Percentiles rank a stretch among this genome's conserved stretches.
Evolutionary conservation across 257 asterid genomes (phyloP).

Genomic region (Pogostemon cablin): DNA sequence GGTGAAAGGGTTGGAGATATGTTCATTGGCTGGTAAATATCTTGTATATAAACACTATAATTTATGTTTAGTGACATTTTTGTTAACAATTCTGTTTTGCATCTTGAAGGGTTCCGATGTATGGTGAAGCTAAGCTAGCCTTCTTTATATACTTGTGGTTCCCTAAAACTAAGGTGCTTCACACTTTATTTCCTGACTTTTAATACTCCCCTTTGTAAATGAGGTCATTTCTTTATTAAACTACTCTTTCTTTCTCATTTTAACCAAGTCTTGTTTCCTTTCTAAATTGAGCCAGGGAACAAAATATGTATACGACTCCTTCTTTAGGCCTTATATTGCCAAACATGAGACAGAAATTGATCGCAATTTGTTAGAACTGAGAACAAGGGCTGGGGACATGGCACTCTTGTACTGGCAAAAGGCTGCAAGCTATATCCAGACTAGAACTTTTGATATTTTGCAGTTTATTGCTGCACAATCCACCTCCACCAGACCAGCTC

Average conservation of each 20-base stretch:
- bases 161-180: conserved; percentile 85
- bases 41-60: conserved; percentile 1
- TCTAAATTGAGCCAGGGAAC: conserved; percentile 72
- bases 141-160: conserved; percentile 86
- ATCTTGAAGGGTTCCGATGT: conserved; percentile 85
- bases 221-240: no score
- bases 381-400: conserved; percentile 81
- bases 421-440: conserved; percentile 68
- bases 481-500: conserved; percentile 54
- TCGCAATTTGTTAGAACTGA: conserved; percentile 72
- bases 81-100: conserved; percentile 23
- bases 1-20: conserved; percentile 80
- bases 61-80: background rate
- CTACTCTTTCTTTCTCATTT: background rate
- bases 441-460: conserved; percentile 68
- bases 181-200: conserved; percentile 2
- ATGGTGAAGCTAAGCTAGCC: conserved; percentile 96
- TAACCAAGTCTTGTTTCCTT: conserved; percentile 18
- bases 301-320: conserved; percentile 78
- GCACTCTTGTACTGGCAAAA: conserved; percentile 64
- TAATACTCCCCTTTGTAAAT: no score
- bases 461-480: conserved; percentile 81
- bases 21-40: conserved; percentile 73
- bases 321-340: conserved; percentile 75
- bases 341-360: conserved; percentile 93